phyloP scores from a whole-genome alignment of 176 grass and related monocot species.

The Chrysopogon serrulatus region DNA sequence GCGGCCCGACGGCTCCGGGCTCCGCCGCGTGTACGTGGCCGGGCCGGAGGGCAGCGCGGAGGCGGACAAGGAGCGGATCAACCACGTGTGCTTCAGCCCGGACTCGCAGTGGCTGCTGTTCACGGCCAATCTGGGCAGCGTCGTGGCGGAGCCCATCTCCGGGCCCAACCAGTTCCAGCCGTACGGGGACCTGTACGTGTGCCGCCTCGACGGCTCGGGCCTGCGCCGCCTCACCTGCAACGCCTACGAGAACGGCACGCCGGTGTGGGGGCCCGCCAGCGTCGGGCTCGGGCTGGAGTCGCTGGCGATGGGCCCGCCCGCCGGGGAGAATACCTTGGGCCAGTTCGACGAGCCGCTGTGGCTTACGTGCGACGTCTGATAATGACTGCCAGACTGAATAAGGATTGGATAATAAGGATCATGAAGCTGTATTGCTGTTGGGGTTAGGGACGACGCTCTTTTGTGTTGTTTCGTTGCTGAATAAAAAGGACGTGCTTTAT shows the following conservation, averaged over 20 bases:
- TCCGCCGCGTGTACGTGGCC: constrained; percentile 60
- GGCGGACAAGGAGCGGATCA: constrained; percentile 71
- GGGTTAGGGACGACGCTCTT: not conserved
- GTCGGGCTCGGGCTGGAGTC: not conserved
- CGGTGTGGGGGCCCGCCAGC: constrained; percentile 36
- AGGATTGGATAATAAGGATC: not conserved
- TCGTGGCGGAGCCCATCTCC: constrained; percentile 57
- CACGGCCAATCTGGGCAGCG: constrained; percentile 63
- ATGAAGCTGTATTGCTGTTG: not conserved
- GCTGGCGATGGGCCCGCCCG: constrained; percentile 9
- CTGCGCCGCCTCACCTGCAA: constrained; percentile 70
- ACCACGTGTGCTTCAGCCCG: constrained; percentile 94
- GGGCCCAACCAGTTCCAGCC: constrained; percentile 84
- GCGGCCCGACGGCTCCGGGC: constrained; percentile 51
- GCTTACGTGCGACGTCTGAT: constrained; percentile 57
- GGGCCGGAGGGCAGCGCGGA: constrained; percentile 42
- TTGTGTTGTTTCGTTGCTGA: not conserved
- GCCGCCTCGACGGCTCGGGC: constrained; percentile 58
- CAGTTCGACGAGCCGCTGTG: constrained; percentile 73
- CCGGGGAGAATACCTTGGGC: constrained; percentile 45
- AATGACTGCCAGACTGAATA: not conserved
- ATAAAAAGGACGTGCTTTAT: not conserved
- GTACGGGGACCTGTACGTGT: constrained; percentile 79
- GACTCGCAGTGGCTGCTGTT: constrained; percentile 78
- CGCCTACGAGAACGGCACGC: constrained; percentile 86